These are phyloP conservation scores for Starmerella tilneyi DNA, from an alignment of 805 yeast species.

Conservation along the genomic window DNA sequence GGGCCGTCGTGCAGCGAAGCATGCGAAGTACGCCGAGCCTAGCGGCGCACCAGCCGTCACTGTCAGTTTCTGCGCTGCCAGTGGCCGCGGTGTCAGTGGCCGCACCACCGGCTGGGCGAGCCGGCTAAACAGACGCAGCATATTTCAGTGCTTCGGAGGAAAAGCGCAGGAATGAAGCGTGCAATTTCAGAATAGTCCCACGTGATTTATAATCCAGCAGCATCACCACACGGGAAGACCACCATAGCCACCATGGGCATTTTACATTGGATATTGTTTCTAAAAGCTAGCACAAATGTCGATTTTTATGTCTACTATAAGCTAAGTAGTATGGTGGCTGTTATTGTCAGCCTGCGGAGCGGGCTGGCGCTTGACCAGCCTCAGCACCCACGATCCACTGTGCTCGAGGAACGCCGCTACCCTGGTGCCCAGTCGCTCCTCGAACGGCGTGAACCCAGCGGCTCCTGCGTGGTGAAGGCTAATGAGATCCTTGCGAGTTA, in stretches of 20 bases:
- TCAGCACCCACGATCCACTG: background rate
- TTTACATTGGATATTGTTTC: too few species aligned
- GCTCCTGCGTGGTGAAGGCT: slow-evolving; percentile 26
- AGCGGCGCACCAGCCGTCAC: background rate
- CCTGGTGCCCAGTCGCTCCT: slow-evolving; percentile 3
- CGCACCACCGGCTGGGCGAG: slow-evolving; percentile 3
- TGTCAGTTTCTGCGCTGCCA: background rate
- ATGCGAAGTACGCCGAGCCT: too few species aligned
- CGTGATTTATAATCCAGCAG: too few species aligned
- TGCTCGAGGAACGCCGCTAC: background rate
- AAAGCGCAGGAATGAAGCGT: background rate
- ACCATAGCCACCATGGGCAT: too few species aligned
- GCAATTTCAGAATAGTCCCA: background rate
- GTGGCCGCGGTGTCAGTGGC: background rate
- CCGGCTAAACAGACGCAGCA: slow-evolving; percentile 2
- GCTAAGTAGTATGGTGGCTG: too few species aligned
- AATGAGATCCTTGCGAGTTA: slow-evolving; percentile 76
- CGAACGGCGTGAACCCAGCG: slow-evolving; percentile 3
- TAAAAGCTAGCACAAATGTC: background rate
- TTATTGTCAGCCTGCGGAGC: too few species aligned
- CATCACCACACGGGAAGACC: too few species aligned
- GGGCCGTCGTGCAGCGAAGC: too few species aligned
- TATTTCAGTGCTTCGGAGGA: background rate
- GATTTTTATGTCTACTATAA: too few species aligned
- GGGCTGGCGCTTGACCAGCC: background rate